Evolutionary conservation across 306 rosid genomes (phyloP), one percentile per base, ranked within the genome.

Genomic region (Casuarina cunninghamiana): DNA sequence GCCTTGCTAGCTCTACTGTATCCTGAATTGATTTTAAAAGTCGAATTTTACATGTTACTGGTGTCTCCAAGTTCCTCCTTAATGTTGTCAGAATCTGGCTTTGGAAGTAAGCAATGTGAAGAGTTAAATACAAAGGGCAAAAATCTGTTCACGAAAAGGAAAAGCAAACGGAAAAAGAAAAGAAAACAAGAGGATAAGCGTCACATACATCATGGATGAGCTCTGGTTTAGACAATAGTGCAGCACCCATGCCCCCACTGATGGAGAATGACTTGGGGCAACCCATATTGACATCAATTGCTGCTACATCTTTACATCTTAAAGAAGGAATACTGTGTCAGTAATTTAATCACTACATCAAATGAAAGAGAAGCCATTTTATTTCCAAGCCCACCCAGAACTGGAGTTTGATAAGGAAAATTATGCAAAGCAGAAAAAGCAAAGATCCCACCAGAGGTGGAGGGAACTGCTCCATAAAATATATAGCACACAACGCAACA

Each of bases 191-290:
- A 83, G 78, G 13, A 53, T 42, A 77, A 19, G 44, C 69, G 68
- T 39, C 42, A 46, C 67, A 57, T 86, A 94, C 98, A 89, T 94
- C 97, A 42, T 90, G 93, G 86, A 90, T 89, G 69, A 91, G 90
- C 75, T 94, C 96, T 35, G 98, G 96, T 67, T 91, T 94, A 54
- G 81, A 76, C 86, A 94, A 83, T 16, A 94, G 76, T 45, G 97
- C 93, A 53, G 98, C 88, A 50, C 97, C 98, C 98, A 94, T 94
- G 81, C 98, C 98, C 58, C 96, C 98, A 76, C 94, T 90, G 79
- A 91, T 61, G 80, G 98, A 94, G 85, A 94, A 94, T 73, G 96
- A 65, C 88, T 83, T 94, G 0, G 98, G 98, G 81, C 98, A 94
- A 61, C 98, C 98, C 98, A 94, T 94, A 83, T 94, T 94, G 75